These are phyloP conservation scores for Carallia brachiata DNA, from an alignment of 345 rosid species.

Conservation along the genomic window DNA sequence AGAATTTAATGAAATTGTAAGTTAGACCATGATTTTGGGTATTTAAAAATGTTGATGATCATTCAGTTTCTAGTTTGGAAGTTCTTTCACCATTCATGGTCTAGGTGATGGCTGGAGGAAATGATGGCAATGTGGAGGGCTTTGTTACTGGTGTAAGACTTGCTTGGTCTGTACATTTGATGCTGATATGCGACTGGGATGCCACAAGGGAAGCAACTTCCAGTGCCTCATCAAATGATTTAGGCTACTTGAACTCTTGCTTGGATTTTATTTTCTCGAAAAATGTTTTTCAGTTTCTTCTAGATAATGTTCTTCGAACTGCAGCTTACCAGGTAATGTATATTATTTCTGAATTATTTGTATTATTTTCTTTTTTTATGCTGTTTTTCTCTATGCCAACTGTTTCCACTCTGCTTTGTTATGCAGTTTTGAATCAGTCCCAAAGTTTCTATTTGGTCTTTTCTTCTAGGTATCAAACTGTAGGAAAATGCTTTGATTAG, in stretches of 20 bases:
- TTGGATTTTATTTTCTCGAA: slow-evolving; percentile 70
- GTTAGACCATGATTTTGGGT: slow-evolving; percentile 30
- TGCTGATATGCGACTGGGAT: slow-evolving; percentile 66
- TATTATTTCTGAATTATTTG: neutral
- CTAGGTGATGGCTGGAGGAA: slow-evolving; percentile 72
- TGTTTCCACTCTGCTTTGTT: no score
- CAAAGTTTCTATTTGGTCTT: no score
- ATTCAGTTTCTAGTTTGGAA: slow-evolving; percentile 15
- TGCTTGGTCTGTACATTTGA: slow-evolving; percentile 89
- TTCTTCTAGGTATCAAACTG: no score
- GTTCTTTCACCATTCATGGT: slow-evolving; percentile 33
- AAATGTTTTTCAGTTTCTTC: slow-evolving; percentile 76
- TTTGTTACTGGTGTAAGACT: slow-evolving; percentile 76
- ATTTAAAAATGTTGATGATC: slow-evolving; percentile 8
- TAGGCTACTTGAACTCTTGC: slow-evolving; percentile 61
- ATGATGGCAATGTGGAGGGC: slow-evolving; percentile 58
- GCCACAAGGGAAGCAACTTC: slow-evolving; percentile 54
- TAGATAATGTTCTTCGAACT: slow-evolving; percentile 76
- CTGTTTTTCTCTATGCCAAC: neutral
- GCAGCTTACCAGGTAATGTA: slow-evolving; percentile 76
- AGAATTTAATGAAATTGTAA: slow-evolving; percentile 89
- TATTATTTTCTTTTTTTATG: neutral
- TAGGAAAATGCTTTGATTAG: no score
- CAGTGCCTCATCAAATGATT: slow-evolving; percentile 54
- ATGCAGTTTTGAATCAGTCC: no score